These are phyloP conservation scores for Mycena vulgaris DNA, from an alignment of 768 basidiomycete genomes.

Conservation along the genomic window DNA sequence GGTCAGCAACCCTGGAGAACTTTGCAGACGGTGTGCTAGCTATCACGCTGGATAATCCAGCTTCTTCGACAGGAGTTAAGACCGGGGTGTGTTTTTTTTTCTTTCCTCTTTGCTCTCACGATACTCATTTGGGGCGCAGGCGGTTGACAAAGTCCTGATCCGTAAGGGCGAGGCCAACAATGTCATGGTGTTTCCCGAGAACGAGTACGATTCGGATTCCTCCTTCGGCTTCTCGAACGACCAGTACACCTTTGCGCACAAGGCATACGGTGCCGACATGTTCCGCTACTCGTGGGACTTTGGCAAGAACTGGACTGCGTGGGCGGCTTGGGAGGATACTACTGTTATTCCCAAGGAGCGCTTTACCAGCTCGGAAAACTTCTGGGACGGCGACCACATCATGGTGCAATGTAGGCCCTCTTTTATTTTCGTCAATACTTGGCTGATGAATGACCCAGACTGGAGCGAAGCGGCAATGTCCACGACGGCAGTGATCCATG, in stretches of 20 bases:
- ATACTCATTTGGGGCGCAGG: slow-evolving; percentile 52
- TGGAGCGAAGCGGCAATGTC: slow-evolving; percentile 82
- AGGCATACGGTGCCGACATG: slow-evolving; percentile 88
- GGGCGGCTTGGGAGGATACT: slow-evolving; percentile 84
- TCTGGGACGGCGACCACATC: slow-evolving; percentile 90
- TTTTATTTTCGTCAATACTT: not conserved
- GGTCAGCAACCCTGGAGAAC: slow-evolving; percentile 81
- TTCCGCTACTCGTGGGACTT: slow-evolving; percentile 92
- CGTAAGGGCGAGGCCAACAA: slow-evolving; percentile 85
- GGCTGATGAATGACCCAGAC: slow-evolving; percentile 60
- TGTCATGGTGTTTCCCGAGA: slow-evolving; percentile 88
- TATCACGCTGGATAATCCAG: slow-evolving; percentile 75
- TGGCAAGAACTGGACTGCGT: slow-evolving; percentile 86
- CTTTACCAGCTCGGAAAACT: slow-evolving; percentile 67
- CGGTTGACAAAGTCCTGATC: slow-evolving; percentile 83
- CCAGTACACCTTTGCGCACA: slow-evolving; percentile 84
- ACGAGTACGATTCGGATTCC: slow-evolving; percentile 77
- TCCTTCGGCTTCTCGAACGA: slow-evolving; percentile 72
- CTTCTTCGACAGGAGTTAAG: slow-evolving; percentile 55
- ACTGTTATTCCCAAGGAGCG: slow-evolving; percentile 73
- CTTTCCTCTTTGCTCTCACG: slow-evolving; percentile 6
- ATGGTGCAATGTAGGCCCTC: slow-evolving; percentile 85
- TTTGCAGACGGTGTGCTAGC: slow-evolving; percentile 89
- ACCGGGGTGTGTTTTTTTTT: slow-evolving; percentile 68
- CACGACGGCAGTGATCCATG: slow-evolving; percentile 79